Evolutionary conservation across 2,329 filamentous ascomycete species (phyloP), one percentile per base, ranked within the genome.

Genomic region (Ambrosiella cleistominuta): DNA sequence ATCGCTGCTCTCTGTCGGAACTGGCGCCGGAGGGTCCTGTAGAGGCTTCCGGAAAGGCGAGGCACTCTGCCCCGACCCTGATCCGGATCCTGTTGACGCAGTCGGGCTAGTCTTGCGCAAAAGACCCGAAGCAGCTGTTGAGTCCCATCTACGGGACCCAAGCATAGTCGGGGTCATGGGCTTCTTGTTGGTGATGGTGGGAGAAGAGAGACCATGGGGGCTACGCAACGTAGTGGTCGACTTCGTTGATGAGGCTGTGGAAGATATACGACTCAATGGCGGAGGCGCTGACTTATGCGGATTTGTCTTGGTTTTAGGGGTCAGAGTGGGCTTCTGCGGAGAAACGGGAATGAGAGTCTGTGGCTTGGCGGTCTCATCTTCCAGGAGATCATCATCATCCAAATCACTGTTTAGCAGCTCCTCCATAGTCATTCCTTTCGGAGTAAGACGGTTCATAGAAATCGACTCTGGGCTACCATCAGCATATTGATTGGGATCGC

Each of bases 401-500:
- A 68, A 67, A 0, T 70, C 68, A 6, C 71, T 65, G 39, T 71
- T 72, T 3, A 72, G 66, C 37, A 73, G 69, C 35, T 68, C 65
- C 19, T 72, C 66, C 38, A 75, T 62, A 11, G 70, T 70, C 54
- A 69, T 69, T 11, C 76, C 76, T 9, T 69, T 67, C 1, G 71
- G 70, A 61, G 70, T 77, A 12, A 79, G 69, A 2, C 74, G 71
- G 27, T 69, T 70, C 71, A 79, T 70, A 1, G 72, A 70, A 53
- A 75, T 68, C 38, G 70, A 68, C 44, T 65, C 66, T 36, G 71
- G 66, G 54, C 71, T 70, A 47, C 70, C 70, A 62, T 81, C 77
- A 8, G 70, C 73, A 63, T 80, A 80, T 12, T 78, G 66, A 63
- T 73, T 76, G 9, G 78, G 77, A 60, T 80, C 77, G 3, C 78